Conservation (phyloP, 1,284 basidiomycete species). For the Cutaneotrichosporon cavernicola region DNA sequence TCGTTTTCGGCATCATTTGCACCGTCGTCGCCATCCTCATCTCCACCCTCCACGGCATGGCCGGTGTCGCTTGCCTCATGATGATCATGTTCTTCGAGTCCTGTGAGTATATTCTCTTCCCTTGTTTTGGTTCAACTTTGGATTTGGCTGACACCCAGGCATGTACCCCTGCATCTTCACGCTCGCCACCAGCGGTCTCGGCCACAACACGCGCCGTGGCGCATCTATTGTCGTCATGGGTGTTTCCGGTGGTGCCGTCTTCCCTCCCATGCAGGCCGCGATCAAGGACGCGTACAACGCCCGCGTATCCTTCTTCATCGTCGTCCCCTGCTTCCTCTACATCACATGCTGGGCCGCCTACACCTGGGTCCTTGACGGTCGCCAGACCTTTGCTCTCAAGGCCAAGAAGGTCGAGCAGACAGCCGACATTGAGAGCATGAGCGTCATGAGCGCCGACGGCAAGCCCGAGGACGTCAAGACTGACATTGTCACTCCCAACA, state of each 20-base stretch:
- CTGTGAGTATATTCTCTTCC: constrained; percentile 30
- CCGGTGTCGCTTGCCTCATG: constrained; percentile 66
- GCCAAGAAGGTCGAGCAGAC: background rate
- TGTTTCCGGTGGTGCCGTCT: constrained; percentile 73
- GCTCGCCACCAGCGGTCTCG: constrained; percentile 68
- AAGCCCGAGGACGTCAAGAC: background rate
- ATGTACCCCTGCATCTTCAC: constrained; percentile 59
- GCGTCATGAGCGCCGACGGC: background rate
- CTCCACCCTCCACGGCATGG: constrained; percentile 59
- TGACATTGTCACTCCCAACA: no score
- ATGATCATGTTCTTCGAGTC: constrained; percentile 74
- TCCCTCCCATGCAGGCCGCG: constrained; percentile 67
- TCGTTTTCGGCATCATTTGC: constrained; percentile 60
- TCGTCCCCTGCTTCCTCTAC: constrained; percentile 52
- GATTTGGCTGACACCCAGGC: constrained; percentile 33
- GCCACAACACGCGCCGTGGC: constrained; percentile 67
- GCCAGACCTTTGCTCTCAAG: constrained; percentile 16
- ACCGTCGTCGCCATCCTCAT: constrained; percentile 60
- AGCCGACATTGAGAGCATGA: constrained; percentile 4
- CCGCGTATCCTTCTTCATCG: constrained; percentile 49
- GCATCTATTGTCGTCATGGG: constrained; percentile 67
- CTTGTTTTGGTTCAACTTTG: background rate
- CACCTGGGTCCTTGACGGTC: constrained; percentile 51
- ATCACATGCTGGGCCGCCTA: constrained; percentile 46
- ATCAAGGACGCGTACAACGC: constrained; percentile 59